A percentile compares a stretch with the other conserved stretches of the same genome.
These are phyloP conservation scores for Colletotrichum lindemuthianum DNA, from an alignment of 2,329 filamentous ascomycete genomes.

Conservation along the genomic window DNA sequence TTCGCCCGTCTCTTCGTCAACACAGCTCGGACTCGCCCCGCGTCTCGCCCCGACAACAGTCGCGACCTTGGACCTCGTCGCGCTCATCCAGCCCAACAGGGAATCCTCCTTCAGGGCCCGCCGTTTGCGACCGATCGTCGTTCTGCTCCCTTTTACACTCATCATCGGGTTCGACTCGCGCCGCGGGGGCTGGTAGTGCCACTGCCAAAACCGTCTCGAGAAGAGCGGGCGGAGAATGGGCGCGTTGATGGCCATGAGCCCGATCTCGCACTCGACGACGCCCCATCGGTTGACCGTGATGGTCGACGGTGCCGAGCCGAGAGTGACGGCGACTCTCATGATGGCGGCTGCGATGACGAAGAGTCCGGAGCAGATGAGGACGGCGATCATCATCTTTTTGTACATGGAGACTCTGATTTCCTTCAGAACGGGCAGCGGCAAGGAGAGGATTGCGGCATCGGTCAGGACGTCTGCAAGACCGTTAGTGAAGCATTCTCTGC, in stretches of 20 bases:
- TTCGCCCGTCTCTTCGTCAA: slow-evolving; percentile 6
- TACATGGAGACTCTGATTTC: slow-evolving; percentile 20
- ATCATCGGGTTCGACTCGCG: slow-evolving; percentile 3
- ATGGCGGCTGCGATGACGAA: slow-evolving; percentile 29
- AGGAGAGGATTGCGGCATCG: slow-evolving; percentile 19
- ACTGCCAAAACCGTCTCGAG: slow-evolving; percentile 24
- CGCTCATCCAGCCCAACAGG: slow-evolving; percentile 17
- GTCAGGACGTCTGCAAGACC: slow-evolving; percentile 5
- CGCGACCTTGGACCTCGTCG: not conserved
- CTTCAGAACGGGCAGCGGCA: slow-evolving; percentile 14
- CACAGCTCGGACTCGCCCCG: not conserved
- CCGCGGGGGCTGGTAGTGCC: slow-evolving; percentile 22
- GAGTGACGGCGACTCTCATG: slow-evolving; percentile 20
- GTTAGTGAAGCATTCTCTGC: not conserved
- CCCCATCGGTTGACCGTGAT: slow-evolving; percentile 28
- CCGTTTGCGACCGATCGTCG: not conserved
- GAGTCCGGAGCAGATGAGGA: slow-evolving; percentile 18
- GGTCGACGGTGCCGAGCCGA: slow-evolving; percentile 24
- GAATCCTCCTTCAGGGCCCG: slow-evolving; percentile 1
- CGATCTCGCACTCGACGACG: slow-evolving; percentile 25
- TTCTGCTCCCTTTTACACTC: slow-evolving; percentile 14
- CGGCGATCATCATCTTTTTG: slow-evolving; percentile 26
- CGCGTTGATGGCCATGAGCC: slow-evolving; percentile 21
- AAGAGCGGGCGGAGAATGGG: slow-evolving; percentile 18
- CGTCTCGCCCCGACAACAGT: not conserved